Conservation (phyloP, 2,329 filamentous ascomycete genomes). For the Fusarium tricinctum region DNA sequence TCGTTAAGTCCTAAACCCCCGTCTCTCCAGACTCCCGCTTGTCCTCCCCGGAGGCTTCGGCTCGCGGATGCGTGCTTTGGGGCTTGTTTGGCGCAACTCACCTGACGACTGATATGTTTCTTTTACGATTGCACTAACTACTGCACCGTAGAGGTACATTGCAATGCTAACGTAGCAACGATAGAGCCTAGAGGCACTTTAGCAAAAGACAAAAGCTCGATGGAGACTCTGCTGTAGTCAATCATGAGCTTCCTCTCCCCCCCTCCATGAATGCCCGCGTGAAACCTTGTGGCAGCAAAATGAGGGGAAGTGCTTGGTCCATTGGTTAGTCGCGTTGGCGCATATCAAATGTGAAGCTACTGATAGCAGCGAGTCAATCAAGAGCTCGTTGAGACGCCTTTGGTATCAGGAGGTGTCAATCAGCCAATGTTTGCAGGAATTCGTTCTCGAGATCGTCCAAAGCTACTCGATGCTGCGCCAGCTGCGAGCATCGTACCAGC, state of each 20-base stretch:
- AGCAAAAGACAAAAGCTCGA: conserved; percentile 11
- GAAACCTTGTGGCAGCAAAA: conserved; percentile 48
- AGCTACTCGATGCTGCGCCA: conserved; percentile 11
- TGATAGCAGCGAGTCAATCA: conserved; percentile 16
- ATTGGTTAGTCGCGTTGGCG: conserved; percentile 29
- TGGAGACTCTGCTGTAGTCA: conserved; percentile 17
- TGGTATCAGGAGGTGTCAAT: conserved; percentile 41
- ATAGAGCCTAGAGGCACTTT: conserved; percentile 13
- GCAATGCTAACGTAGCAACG: not conserved
- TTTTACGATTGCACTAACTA: conserved; percentile 7
- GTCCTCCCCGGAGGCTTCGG: conserved; percentile 46
- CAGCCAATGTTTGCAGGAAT: conserved; percentile 22
- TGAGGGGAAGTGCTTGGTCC: conserved; percentile 43
- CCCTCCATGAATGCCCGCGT: conserved; percentile 28
- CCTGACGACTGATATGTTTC: conserved; percentile 42
- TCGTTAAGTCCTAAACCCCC: not conserved
- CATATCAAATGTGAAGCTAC: conserved; percentile 6
- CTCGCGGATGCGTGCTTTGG: conserved; percentile 45
- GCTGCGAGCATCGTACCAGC: conserved; percentile 45
- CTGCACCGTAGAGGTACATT: conserved; percentile 5
- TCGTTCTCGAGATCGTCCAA: conserved; percentile 10
- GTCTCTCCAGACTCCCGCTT: not conserved
- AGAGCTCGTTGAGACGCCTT: conserved; percentile 28
- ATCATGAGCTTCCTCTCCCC: conserved; percentile 21
- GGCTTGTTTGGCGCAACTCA: conserved; percentile 45